phyloP scores from a whole-genome alignment of 2,329 filamentous ascomycete genomes.

The Chaetothyriales sp. region DNA sequence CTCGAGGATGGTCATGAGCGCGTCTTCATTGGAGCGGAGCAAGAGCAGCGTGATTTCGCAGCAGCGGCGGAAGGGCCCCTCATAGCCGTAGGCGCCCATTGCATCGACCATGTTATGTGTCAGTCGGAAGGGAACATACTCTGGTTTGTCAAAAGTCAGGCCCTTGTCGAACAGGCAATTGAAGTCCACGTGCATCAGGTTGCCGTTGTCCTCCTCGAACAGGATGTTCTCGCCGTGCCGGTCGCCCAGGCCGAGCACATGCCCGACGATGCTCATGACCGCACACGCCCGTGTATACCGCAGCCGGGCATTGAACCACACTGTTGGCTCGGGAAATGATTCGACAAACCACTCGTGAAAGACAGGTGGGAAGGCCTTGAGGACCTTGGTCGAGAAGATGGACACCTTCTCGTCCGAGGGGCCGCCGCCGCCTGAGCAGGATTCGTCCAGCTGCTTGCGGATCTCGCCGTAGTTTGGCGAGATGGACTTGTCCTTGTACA shows the following conservation, averaged over 20 bases:
- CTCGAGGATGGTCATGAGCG: conserved; percentile 91
- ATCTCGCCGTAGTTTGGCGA: conserved; percentile 49
- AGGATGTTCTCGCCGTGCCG: conserved; percentile 95
- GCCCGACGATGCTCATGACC: conserved; percentile 99
- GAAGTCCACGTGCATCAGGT: conserved; percentile 95
- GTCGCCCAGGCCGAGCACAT: conserved; percentile 82
- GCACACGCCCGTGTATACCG: conserved; percentile 86
- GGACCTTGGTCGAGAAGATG: conserved; percentile 32
- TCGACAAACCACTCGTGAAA: conserved; percentile 92
- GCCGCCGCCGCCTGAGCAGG: conserved; percentile 34
- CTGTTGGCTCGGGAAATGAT: conserved; percentile 79
- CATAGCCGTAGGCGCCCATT: conserved; percentile 83
- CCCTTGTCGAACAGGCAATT: conserved; percentile 99
- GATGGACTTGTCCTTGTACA: conserved; percentile 63
- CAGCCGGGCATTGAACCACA: conserved; percentile 80
- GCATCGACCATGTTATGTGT: conserved; percentile 98
- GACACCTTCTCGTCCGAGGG: conserved; percentile 27
- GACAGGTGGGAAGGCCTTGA: conserved; percentile 57
- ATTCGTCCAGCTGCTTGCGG: conserved; percentile 44
- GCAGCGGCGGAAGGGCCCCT: conserved; percentile 80
- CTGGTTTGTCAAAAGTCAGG: conserved; percentile 83
- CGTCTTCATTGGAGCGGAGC: conserved; percentile 82
- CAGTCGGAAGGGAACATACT: conserved; percentile 85
- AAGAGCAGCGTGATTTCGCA: conserved; percentile 77
- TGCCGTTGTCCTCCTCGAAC: conserved; percentile 83